Base-by-base conservation (phyloP, 1,139 yeast genomes). In the Scheffersomyces cryptocercus region DNA sequence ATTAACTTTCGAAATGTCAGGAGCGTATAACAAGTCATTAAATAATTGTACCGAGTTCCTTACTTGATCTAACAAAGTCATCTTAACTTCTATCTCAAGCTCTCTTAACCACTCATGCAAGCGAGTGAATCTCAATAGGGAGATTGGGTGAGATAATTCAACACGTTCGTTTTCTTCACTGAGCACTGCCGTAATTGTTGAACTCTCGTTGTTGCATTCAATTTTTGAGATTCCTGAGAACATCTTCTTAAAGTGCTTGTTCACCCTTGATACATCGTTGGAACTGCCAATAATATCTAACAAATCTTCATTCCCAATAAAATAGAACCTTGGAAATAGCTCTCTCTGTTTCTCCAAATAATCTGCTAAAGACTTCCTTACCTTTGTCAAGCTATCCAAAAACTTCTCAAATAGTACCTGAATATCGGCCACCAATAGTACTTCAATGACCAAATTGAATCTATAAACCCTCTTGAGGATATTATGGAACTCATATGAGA, bases 241-340 rank as follows among this genome's bases (percentile, higher is more conserved):
- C 82, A 93, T 78, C 55, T 88, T 88, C 41, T 71, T 72, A 43
- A 89, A 64, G 56, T 87, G 95, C 47, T 73, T 75, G 28, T 84
- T 83, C 3, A 85, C 68, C 7, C 78, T 61, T 0, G 50, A 47
- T 4, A 80, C 61, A 52, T 84, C 79, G 7, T 64, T 65, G 0
- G 84, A 71, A 45, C 84, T 77, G 3, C 97, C 97, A 43, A 93
- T 78, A 35, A 93, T 78, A 50, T 89, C 96, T 33, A 93, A 67
- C 34, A 93, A 68, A 59, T 91, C 97, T 50, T 90, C 97, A 58
- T 93, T 93, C 5, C 98, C 97, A 33, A 93, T 69, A 57, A 93
- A 91, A 55, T 85, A 90, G 47, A 91, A 86, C 37, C 98, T 73
- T 0, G 97, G 93, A 55, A 86, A 91, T 2, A 75, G 50, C 39